Evolutionary conservation across 208 protist genomes (phyloP), one percentile per base, ranked within the genome.

Genomic region (Wallacemonas sp.): DNA sequence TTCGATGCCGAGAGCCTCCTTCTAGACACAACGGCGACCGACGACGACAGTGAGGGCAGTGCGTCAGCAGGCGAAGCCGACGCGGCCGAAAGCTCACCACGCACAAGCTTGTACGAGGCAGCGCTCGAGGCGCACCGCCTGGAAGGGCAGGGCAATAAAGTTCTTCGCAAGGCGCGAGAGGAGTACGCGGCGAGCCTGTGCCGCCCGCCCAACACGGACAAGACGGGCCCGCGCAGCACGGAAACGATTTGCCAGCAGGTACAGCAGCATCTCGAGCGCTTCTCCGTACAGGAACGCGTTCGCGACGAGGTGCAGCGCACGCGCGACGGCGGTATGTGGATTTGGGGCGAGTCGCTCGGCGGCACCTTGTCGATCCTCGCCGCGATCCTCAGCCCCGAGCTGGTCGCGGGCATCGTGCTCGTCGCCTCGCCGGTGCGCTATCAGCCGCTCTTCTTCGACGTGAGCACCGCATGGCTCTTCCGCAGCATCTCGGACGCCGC

Each of bases 321-420:
- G 39, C 41, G 57, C 32, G 52, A 77, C 16, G 20, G 45, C 2
- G 88, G 88, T 2, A 65, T 94, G 29, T 94, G 88, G 86, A 44
- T 91, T 0, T 91, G 84, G 84, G 78, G 77, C 3, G 88, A 92
- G 67, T 94, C 88, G 0, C 59, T 91, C 0, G 88, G 88, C 23
- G 85, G 88, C n/a, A 70, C 79, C 26, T 65, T 90, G 18, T 72
- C 64, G 10, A 44, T 89, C 18, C 62, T 90, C 12, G 84, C 85
- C 1, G 70, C 85, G 2, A 1, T 94, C 11, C 29, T 94, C 36
- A 64, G 69, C 16, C 88, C 88, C 18, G 50, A 87, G 10, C 46
- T 91, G 36, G 80, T 86, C 55, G 84, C 84, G 14, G 88, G 88
- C 1, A 68, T 91, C 41, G 77, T 92, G 0, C 67, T 91, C 62